Evolutionary conservation across 305 asterid genomes (phyloP), one percentile per base, ranked within the genome.

Genomic region (Salvia sclarea): DNA sequence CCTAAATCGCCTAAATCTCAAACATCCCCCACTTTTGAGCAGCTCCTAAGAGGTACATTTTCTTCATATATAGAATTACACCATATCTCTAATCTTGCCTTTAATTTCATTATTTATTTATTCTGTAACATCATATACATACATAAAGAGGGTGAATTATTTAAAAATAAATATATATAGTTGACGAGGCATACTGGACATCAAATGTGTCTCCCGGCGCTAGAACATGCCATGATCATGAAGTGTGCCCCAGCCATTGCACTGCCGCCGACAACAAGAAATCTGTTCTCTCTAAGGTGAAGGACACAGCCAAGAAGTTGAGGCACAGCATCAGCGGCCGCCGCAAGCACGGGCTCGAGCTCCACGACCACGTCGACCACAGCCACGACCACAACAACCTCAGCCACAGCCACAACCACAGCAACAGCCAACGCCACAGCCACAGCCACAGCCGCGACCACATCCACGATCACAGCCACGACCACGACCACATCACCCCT

Each of bases 281-380:
- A 59, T 89, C 96, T 0, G 93, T 91, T 49, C 77, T 95, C n/a
- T 38, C 89, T 31, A 84, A 77, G 73, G 97, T 95, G 48, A 95
- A 81, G 83, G 98, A 91, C 79, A 81, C 66, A 20, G 98, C 98
- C 24, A 89, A 81, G 88, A 95, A 88, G 77, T 69, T 89, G 53
- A 76, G 66, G 73, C 61, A 84, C 79, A 63, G 84, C 10, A 82
- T 95, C 10, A 91, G 95, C 53, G 82, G 86, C 47, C 82, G 70
- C 77, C 83, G 78, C 82, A 81, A 73, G 56, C 81, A 78, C 0
- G 89, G 69, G 28, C 45, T 14, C 18, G 91, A 79, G 0, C 18
- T 61, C 21, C 52, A 25, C 10, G 81, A 31, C 13, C 3, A 31
- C 9, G 82, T 75, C 16, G 74, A 73, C 12, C 79, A 61, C 5